A percentile compares a stretch with the other conserved stretches of the same genome.
These are phyloP conservation scores for Pleurotus eryngii DNA, from an alignment of 768 basidiomycete species.

Conservation along the genomic window DNA sequence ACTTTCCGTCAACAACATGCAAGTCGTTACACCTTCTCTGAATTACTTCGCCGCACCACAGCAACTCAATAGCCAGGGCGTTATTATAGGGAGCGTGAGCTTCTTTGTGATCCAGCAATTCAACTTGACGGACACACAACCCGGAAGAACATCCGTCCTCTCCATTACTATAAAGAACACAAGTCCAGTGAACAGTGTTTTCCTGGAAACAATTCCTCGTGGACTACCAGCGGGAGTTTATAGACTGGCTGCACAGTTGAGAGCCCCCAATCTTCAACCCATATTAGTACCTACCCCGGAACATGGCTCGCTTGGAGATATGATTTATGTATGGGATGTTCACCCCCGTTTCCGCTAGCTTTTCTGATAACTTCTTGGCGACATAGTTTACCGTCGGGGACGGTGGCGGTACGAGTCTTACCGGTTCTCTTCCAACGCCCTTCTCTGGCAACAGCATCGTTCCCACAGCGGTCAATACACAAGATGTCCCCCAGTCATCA, in stretches of 20 bases:
- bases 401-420: too few species aligned
- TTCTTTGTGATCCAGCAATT: too few species aligned
- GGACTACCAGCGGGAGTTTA: constrained; percentile 61
- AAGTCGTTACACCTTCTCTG: too few species aligned
- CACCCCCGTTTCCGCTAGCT: too few species aligned
- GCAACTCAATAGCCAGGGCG: constrained; percentile 44
- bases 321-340: constrained; percentile 46
- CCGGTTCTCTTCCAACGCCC: background rate
- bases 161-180: too few species aligned
- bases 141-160: too few species aligned
- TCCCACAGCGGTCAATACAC: background rate
- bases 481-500: background rate
- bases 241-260: constrained; percentile 54
- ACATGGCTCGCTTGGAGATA: constrained; percentile 60
- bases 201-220: constrained; percentile 37
- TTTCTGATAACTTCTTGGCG: too few species aligned
- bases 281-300: constrained; percentile 56
- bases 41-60: constrained; percentile 48
- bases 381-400: too few species aligned
- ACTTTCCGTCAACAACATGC: constrained; percentile 57
- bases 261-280: constrained; percentile 57
- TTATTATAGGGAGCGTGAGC: too few species aligned
- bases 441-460: background rate
- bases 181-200: constrained; percentile 43
- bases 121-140: too few species aligned